Evolutionary conservation across 1,284 basidiomycete genomes (phyloP).

Genomic region (Coniophora puteana): DNA sequence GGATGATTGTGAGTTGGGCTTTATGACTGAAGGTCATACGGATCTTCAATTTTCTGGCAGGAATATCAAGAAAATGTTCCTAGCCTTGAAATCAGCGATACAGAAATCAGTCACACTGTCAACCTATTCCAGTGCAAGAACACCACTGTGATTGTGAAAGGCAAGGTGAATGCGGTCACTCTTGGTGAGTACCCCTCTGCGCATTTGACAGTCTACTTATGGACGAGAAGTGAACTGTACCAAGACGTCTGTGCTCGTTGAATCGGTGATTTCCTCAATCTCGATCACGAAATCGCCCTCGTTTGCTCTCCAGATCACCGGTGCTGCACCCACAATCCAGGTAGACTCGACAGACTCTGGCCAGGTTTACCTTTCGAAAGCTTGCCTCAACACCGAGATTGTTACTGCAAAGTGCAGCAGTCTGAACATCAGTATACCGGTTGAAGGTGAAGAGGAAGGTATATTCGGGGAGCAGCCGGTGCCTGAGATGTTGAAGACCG

Average conservation of each 20-base stretch:
- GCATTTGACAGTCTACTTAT: conserved; percentile 5
- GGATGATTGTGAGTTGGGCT: conserved; percentile 75
- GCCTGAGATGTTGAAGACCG: conserved; percentile 95
- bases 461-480: conserved; percentile 89
- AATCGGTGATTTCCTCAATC: conserved; percentile 88
- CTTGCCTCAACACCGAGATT: conserved; percentile 80
- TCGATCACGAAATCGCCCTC: conserved; percentile 90
- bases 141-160: conserved; percentile 82
- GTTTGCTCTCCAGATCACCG: conserved; percentile 92
- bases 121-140: conserved; percentile 94
- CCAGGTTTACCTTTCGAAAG: conserved; percentile 90
- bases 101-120: conserved; percentile 81
- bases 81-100: conserved; percentile 73
- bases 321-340: conserved; percentile 87
- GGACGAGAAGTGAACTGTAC: conserved; percentile 73
- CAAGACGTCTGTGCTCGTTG: conserved; percentile 87
- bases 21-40: conserved; percentile 5
- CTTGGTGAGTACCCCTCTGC: conserved; percentile 55
- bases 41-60: conserved; percentile 35
- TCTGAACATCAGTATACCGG: conserved; percentile 90
- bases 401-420: conserved; percentile 94
- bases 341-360: conserved; percentile 95
- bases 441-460: conserved; percentile 87
- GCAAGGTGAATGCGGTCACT: conserved; percentile 95
- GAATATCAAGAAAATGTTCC: conserved; percentile 92